These are phyloP conservation scores for Amanita fuliginea DNA, from an alignment of 768 basidiomycete species.

Conservation along the genomic window DNA sequence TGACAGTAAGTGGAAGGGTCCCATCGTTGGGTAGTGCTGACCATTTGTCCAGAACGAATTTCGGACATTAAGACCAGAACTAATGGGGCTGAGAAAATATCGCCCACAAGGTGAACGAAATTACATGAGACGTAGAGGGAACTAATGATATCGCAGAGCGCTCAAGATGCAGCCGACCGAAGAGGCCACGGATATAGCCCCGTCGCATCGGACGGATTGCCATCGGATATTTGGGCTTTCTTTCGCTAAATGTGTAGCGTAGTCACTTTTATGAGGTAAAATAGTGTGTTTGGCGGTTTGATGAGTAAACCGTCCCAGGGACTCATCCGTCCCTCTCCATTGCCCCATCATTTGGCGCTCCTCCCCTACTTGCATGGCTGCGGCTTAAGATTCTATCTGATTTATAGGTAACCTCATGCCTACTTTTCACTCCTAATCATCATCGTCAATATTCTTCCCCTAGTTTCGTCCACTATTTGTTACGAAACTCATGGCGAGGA, in stretches of 20 bases:
- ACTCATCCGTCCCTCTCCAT: background rate
- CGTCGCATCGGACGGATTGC: slow-evolving; percentile 14
- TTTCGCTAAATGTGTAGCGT: slow-evolving; percentile 17
- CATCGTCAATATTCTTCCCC: background rate
- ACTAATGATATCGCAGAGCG: slow-evolving; percentile 9
- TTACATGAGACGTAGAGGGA: background rate
- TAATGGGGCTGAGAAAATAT: background rate
- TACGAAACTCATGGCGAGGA: slow-evolving; percentile 54
- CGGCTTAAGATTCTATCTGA: slow-evolving; percentile 20
- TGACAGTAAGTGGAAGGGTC: slow-evolving; percentile 12
- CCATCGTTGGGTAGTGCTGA: background rate
- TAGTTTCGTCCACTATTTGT: slow-evolving; percentile 21
- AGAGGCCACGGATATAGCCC: slow-evolving; percentile 10
- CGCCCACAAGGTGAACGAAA: background rate
- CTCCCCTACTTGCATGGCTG: slow-evolving; percentile 29
- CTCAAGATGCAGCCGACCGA: slow-evolving; percentile 14
- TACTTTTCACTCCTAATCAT: background rate
- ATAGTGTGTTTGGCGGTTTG: background rate
- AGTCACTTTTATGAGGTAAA: background rate
- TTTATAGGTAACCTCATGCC: slow-evolving; percentile 15
- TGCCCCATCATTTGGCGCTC: slow-evolving; percentile 8
- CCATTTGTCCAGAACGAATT: slow-evolving; percentile 1
- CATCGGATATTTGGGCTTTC: slow-evolving; percentile 20
- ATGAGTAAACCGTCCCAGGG: slow-evolving; percentile 2
- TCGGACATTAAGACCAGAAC: slow-evolving; percentile 2